Evolutionary conservation across 208 protist genomes (phyloP), one percentile per base, ranked within the genome.

Genomic region (Herpetomonas samuelpessoai): DNA sequence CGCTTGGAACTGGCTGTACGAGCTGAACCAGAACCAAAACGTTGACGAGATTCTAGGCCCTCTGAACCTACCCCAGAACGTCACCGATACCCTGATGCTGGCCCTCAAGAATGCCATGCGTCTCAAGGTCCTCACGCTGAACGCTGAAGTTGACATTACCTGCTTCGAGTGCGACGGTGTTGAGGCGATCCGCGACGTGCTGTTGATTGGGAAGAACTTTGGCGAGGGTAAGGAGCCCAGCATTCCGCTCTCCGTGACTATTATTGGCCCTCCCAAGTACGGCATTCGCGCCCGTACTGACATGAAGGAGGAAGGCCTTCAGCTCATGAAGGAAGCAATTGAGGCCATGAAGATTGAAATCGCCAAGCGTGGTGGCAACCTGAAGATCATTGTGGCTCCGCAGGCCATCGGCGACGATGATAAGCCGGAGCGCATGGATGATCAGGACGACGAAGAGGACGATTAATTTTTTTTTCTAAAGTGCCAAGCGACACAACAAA

Each of bases 91-190:
- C 19, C 74, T 83, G 63, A 91, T 81, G 81, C 73, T 12, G 84
- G 92, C 95, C 62, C 91, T 83, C 56, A 98, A 69, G 79, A 97
- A 88, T 52, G 69, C 72, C 1, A 83, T 93, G 79, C 62, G 79
- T 22, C 70, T 69, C 12, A 81, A 87, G 47, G 79, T 89, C 6
- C 54, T 97, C 50, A 98, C 97, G 50, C 78, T 99, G 29, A 76
- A 91, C 35, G 96, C 97, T 1, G 96, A 99, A 63, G 87, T 99
- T 28, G 94, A 99, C 64, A 95, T 99, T 26, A 98, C 96, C n/a
- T 99, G 98, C 83, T 99, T 97, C 76, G 76, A 83, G 24, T 98
- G 97, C 68, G 98, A 98, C 73, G 98, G 98, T 54, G 98, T 99
- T 52, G 94, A 99, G 63, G 97, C 97, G 6, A 97, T 99, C 61